These are phyloP conservation scores for Oxytropis ochrocephala DNA, from an alignment of 306 rosid species.

Conservation along the genomic window DNA sequence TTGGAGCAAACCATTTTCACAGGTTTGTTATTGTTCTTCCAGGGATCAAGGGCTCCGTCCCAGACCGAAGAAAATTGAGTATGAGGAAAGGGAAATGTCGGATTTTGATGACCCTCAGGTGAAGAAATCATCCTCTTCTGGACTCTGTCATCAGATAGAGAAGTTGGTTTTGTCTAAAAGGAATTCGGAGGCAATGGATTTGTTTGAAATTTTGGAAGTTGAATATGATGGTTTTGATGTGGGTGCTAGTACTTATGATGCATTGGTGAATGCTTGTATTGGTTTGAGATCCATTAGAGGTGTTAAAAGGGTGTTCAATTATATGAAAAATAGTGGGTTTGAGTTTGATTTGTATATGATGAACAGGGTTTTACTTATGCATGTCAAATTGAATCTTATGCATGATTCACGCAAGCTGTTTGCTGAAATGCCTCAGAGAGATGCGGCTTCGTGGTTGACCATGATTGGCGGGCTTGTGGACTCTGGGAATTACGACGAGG, in stretches of 20 bases:
- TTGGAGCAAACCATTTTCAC: slow-evolving; percentile 31
- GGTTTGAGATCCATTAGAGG: slow-evolving; percentile 57
- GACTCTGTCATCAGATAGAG: slow-evolving; percentile 66
- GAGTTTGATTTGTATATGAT: slow-evolving; percentile 59
- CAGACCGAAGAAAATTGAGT: slow-evolving; percentile 29
- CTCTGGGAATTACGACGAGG: slow-evolving; percentile 56
- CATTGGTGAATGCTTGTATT: slow-evolving; percentile 66
- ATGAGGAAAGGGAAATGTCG: slow-evolving; percentile 18
- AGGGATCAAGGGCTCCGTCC: slow-evolving; percentile 47
- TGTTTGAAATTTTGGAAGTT: slow-evolving; percentile 76
- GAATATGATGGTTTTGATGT: slow-evolving; percentile 39
- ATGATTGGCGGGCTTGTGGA: slow-evolving; percentile 61
- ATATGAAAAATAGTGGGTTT: slow-evolving; percentile 49
- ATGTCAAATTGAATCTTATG: slow-evolving; percentile 68
- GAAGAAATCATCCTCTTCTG: slow-evolving; percentile 32
- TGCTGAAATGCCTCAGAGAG: slow-evolving; percentile 53
- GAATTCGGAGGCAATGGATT: slow-evolving; percentile 59
- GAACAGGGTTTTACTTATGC: slow-evolving; percentile 72
- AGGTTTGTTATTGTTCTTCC: slow-evolving; percentile 44
- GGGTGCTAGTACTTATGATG: slow-evolving; percentile 53
- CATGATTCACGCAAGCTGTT: slow-evolving; percentile 58
- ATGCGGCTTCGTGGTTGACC: slow-evolving; percentile 56
- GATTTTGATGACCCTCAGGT: slow-evolving; percentile 24
- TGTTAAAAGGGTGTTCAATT: slow-evolving; percentile 59
- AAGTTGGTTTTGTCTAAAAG: slow-evolving; percentile 52